Evolutionary conservation across 2,329 filamentous ascomycete genomes (phyloP).

Genomic region (Hymenoscyphus fraxineus): DNA sequence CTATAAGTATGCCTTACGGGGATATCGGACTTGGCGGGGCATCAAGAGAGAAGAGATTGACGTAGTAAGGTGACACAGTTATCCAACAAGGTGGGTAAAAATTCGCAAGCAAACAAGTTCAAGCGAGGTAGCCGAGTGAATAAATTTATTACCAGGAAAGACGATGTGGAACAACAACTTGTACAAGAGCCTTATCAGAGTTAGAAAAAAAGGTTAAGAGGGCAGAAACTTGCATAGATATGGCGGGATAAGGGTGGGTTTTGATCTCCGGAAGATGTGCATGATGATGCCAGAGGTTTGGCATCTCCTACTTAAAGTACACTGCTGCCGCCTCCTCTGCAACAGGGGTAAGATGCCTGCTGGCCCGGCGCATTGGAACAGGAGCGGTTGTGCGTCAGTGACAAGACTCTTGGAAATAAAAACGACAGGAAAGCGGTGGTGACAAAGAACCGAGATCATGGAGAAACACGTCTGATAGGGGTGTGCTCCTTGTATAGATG

Average conservation of each 20-base stretch:
- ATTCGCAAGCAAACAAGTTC: not conserved
- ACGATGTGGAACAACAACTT: not conserved
- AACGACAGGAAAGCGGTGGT: not conserved
- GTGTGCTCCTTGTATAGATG: not conserved
- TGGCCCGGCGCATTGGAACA: not conserved
- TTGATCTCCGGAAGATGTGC: not conserved
- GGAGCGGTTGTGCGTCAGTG: not conserved
- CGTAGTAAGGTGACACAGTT: not conserved
- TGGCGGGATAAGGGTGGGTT: not conserved
- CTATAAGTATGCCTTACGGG: not conserved
- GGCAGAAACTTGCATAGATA: not conserved
- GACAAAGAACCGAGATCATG: not conserved
- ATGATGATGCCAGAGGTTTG: not conserved
- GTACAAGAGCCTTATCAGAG: not conserved
- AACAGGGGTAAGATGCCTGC: not conserved
- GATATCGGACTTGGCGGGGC: not conserved
- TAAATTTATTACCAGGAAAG: not conserved
- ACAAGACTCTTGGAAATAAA: not conserved
- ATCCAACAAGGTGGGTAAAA: not conserved
- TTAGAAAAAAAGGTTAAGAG: not conserved
- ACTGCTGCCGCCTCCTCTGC: not conserved
- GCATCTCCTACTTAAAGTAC: not conserved
- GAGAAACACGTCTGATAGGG: not conserved
- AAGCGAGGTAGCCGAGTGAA: not conserved
- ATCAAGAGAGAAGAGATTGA: not conserved